A percentile compares a stretch with the other conserved stretches of the same genome.
Conservation (phyloP, 768 basidiomycete species). For the Panellus pusillus region DNA sequence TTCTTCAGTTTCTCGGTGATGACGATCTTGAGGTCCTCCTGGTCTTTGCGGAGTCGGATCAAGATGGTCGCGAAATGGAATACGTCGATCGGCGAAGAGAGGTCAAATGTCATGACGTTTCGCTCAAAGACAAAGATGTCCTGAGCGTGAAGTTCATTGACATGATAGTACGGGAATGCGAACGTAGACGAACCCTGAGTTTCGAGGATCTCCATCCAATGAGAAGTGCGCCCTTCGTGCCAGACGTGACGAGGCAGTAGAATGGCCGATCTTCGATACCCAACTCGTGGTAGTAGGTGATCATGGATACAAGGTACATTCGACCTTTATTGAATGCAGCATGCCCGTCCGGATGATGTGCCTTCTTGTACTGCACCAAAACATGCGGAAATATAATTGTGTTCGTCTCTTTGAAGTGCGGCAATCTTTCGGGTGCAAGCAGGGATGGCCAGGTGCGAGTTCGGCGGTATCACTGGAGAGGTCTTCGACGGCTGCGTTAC, state of each 20-base stretch:
- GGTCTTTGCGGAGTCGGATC: constrained; percentile 2
- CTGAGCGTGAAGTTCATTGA: not conserved
- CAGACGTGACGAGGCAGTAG: constrained; percentile 1
- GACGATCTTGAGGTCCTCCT: not conserved
- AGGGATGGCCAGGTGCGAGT: too few species aligned
- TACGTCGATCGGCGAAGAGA: not conserved
- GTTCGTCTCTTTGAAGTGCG: not conserved
- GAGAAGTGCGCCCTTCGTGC: not conserved
- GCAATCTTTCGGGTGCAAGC: not conserved
- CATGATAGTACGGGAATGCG: too few species aligned
- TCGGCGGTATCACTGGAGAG: too few species aligned
- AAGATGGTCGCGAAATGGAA: constrained; percentile 5
- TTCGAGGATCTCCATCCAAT: constrained; percentile 7
- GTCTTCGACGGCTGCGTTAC: too few species aligned
- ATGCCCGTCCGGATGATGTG: not conserved
- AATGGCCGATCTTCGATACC: constrained; percentile 8
- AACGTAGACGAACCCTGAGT: not conserved
- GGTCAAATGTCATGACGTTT: constrained; percentile 1
- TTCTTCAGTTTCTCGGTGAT: not conserved
- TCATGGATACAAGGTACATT: constrained; percentile 1
- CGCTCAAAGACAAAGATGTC: constrained; percentile 1
- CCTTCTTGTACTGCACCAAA: constrained; percentile 1
- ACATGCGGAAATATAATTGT: not conserved
- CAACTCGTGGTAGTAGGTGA: constrained; percentile 3
- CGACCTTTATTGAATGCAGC: not conserved